Percentiles rank a stretch among this genome's conserved stretches.
Conservation (phyloP, 2,329 filamentous ascomycete species). For the Ceratocystiopsis brevicomis region DNA sequence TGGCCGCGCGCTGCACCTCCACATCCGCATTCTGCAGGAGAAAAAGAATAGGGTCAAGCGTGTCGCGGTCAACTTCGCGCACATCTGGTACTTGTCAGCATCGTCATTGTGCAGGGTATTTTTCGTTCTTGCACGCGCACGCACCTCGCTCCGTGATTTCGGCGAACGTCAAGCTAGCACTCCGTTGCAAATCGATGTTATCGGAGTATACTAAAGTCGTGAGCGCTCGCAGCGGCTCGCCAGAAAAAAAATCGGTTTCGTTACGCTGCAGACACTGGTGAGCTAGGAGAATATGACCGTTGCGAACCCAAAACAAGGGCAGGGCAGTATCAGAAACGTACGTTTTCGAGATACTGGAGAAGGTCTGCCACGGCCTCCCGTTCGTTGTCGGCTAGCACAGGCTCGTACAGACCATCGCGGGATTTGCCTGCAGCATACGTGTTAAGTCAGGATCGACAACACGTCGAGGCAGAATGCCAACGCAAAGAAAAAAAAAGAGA, state of each 20-base stretch:
- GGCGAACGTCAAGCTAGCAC: slow-evolving; percentile 93
- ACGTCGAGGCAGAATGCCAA: no score
- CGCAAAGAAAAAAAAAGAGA: neutral
- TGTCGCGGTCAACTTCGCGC: slow-evolving; percentile 83
- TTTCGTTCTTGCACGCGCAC: slow-evolving; percentile 1
- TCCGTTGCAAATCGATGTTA: slow-evolving; percentile 93
- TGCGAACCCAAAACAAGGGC: neutral
- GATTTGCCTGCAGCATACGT: slow-evolving; percentile 37
- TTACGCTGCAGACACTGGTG: slow-evolving; percentile 41
- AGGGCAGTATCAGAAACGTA: slow-evolving; percentile 26
- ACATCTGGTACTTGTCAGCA: slow-evolving; percentile 46
- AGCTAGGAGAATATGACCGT: neutral
- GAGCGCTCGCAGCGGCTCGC: slow-evolving; percentile 79
- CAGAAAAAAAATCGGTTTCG: slow-evolving; percentile 96
- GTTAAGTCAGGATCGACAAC: no score
- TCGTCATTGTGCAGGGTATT: no score
- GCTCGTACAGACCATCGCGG: slow-evolving; percentile 67
- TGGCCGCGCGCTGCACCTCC: slow-evolving; percentile 90
- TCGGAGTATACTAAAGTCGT: slow-evolving; percentile 96
- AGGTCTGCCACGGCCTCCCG: slow-evolving; percentile 92
- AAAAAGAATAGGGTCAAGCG: slow-evolving; percentile 87
- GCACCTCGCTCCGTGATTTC: slow-evolving; percentile 95
- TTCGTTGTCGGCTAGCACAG: slow-evolving; percentile 84
- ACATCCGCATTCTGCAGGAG: slow-evolving; percentile 89
- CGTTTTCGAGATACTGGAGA: slow-evolving; percentile 89